A percentile compares a stretch with the other conserved stretches of the same genome.
These are phyloP conservation scores for Penicillium digitatum DNA, from an alignment of 2,329 filamentous ascomycete species.

Conservation along the genomic window DNA sequence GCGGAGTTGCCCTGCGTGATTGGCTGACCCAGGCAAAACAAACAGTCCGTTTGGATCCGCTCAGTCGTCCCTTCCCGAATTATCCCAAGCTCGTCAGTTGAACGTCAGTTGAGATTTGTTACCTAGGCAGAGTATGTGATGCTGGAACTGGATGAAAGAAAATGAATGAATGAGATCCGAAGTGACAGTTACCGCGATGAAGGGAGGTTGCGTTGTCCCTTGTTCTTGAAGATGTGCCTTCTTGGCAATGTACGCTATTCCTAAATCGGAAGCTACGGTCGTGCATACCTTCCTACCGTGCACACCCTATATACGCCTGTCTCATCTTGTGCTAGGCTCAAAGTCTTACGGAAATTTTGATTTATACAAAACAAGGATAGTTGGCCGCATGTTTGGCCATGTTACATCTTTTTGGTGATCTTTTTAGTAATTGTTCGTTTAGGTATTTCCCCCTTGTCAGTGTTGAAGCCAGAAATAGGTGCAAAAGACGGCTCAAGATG, in stretches of 20 bases:
- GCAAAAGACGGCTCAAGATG: too few relatives aligned
- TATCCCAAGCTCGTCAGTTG: background rate
- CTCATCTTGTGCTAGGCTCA: background rate
- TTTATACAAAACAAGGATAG: background rate
- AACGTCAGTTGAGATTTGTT: background rate
- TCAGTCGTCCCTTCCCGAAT: background rate
- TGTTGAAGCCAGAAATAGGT: too few relatives aligned
- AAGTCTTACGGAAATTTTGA: background rate
- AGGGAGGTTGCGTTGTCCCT: conserved; percentile 1
- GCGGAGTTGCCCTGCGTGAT: conserved; percentile 16
- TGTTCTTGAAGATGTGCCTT: conserved; percentile 1
- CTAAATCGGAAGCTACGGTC: background rate
- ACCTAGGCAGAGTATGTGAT: background rate
- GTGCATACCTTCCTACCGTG: background rate
- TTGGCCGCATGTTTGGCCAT: too few relatives aligned
- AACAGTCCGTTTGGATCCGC: conserved; percentile 16
- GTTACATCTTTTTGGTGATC: too few relatives aligned
- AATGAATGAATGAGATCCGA: background rate
- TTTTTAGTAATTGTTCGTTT: too few relatives aligned
- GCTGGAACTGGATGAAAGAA: background rate
- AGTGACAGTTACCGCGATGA: background rate
- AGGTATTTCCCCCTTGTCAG: too few relatives aligned
- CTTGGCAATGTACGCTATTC: conserved; percentile 4
- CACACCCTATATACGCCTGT: too few relatives aligned
- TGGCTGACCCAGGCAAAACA: conserved; percentile 23